These are phyloP conservation scores for Kockovaella imperatae DNA, from an alignment of 768 basidiomycete genomes.

Conservation along the genomic window DNA sequence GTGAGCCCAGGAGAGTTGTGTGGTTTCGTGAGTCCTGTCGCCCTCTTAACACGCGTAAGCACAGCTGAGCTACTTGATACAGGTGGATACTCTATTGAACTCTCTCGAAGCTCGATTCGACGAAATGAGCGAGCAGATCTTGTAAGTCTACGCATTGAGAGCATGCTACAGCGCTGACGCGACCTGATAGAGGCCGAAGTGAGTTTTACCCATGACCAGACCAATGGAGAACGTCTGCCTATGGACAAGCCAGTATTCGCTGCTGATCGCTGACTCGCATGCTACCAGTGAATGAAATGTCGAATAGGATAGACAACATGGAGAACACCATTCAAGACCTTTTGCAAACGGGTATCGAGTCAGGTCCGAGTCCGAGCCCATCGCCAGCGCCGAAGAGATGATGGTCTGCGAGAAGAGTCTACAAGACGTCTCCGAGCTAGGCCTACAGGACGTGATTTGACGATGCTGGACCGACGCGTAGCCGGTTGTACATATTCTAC, in stretches of 20 bases:
- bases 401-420: too few species aligned
- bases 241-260: neutral
- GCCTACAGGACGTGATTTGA: too few species aligned
- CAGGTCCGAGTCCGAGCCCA: neutral
- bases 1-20: conserved; percentile 87
- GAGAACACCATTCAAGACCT: conserved; percentile 88
- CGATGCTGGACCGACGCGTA: too few species aligned
- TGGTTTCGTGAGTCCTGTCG: conserved; percentile 64
- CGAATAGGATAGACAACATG: conserved; percentile 75
- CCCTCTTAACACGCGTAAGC: neutral
- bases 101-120: conserved; percentile 87
- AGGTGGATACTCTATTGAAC: conserved; percentile 83
- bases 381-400: neutral
- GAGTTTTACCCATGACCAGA: neutral
- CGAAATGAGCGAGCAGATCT: conserved; percentile 82
- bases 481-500: too few species aligned
- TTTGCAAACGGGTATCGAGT: conserved; percentile 62
- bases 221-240: neutral
- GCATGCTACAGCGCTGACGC: conserved; percentile 14
- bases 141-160: conserved; percentile 63
- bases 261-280: conserved; percentile 6
- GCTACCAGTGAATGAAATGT: conserved; percentile 79
- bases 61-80: neutral
- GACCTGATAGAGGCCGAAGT: conserved; percentile 4
- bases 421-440: too few species aligned